Evolutionary conservation across 2,329 filamentous ascomycete genomes (phyloP).

Genomic region (Cladophialophora yegresii): DNA sequence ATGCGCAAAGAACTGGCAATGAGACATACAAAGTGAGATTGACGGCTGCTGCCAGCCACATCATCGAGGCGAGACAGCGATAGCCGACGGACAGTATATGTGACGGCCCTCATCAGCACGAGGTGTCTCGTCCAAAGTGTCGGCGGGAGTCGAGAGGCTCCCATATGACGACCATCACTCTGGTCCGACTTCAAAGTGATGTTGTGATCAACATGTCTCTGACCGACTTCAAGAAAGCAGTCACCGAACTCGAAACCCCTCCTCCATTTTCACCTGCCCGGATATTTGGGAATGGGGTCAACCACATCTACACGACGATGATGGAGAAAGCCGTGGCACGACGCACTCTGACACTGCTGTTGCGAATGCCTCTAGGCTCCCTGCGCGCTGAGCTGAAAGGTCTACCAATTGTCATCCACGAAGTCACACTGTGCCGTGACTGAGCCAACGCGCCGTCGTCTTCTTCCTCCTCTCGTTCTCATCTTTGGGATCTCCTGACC

Average conservation of each 20-base stretch:
- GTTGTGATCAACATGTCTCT: slow-evolving; percentile 16
- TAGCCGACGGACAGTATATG: slow-evolving; percentile 7
- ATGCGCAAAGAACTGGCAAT: slow-evolving; percentile 20
- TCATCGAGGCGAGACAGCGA: slow-evolving; percentile 10
- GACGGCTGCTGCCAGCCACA: slow-evolving; percentile 16
- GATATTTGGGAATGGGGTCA: slow-evolving; percentile 8
- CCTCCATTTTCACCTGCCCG: slow-evolving; percentile 3
- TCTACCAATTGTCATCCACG: slow-evolving; percentile 12
- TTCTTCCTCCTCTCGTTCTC: neutral
- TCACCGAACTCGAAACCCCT: slow-evolving; percentile 6
- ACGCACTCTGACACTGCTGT: neutral
- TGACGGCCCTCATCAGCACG: slow-evolving; percentile 4
- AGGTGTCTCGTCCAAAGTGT: slow-evolving; percentile 13
- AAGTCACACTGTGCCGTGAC: slow-evolving; percentile 17
- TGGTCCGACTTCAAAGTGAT: slow-evolving; percentile 16
- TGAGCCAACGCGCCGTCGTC: neutral
- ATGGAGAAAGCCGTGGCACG: neutral
- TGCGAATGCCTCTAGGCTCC: neutral
- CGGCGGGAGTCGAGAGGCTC: slow-evolving; percentile 17
- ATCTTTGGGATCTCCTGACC: slow-evolving; percentile 18
- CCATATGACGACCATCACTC: slow-evolving; percentile 11
- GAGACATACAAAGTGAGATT: slow-evolving; percentile 19
- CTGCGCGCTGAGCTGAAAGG: slow-evolving; percentile 15
- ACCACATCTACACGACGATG: neutral
- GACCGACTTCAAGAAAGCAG: slow-evolving; percentile 12